Evolutionary conservation across 2,329 filamentous ascomycete species (phyloP).

Genomic region (Pleomassaria siparia): DNA sequence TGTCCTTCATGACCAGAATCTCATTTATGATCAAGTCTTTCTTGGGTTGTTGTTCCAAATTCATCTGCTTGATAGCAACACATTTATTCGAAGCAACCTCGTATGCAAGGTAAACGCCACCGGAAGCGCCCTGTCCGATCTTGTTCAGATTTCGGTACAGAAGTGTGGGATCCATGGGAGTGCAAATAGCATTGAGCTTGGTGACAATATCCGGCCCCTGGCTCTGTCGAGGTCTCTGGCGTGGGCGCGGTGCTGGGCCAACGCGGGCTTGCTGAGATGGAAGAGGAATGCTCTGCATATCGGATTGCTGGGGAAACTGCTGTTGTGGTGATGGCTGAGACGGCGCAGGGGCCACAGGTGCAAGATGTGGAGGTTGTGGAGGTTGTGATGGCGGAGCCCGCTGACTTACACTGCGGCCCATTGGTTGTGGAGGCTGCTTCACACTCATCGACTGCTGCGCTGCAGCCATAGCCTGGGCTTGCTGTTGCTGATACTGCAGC

Average conservation of each 20-base stretch:
- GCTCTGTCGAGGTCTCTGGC: conserved; percentile 77
- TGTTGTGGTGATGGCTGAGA: conserved; percentile 54
- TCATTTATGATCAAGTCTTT: conserved; percentile 99
- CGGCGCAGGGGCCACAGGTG: conserved; percentile 47
- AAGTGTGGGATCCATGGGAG: conserved; percentile 81
- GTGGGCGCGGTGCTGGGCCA: conserved; percentile 65
- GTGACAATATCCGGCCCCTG: conserved; percentile 79
- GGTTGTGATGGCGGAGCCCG: conserved; percentile 45
- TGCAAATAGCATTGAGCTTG: conserved; percentile 86
- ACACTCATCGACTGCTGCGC: conserved; percentile 70
- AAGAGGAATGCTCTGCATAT: conserved; percentile 47
- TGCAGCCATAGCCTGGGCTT: conserved; percentile 78
- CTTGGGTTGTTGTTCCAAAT: conserved; percentile 96
- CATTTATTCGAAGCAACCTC: conserved; percentile 81
- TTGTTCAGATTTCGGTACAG: conserved; percentile 88
- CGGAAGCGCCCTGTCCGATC: conserved; percentile 96
- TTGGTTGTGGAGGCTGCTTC: conserved; percentile 53
- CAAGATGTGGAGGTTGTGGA: conserved; percentile 26
- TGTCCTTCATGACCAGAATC: conserved; percentile 98
- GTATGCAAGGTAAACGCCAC: conserved; percentile 90
- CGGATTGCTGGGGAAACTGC: conserved; percentile 43
- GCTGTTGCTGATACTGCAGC: conserved; percentile 73
- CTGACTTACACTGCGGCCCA: conserved; percentile 75
- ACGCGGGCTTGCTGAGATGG: conserved; percentile 53
- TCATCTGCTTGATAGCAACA: conserved; percentile 99